These are phyloP conservation scores for Helicosporidium sp. DNA, from an alignment of 139 green algal genomes.

Conservation along the genomic window DNA sequence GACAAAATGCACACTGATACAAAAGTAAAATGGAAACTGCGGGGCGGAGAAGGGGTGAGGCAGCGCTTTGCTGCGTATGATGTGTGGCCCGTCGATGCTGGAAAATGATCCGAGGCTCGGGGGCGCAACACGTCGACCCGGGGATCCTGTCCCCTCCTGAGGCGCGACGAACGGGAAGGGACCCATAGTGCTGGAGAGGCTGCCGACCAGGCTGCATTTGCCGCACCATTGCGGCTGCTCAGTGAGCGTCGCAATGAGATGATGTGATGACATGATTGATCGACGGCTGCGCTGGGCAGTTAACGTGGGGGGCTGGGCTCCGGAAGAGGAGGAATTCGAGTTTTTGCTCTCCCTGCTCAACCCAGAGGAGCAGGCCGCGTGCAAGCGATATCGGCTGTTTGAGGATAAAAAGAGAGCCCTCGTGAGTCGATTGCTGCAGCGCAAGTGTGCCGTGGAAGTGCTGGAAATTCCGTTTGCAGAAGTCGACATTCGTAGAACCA, in stretches of 20 bases:
- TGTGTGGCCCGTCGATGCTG: too few relatives aligned
- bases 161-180: too few relatives aligned
- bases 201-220: too few relatives aligned
- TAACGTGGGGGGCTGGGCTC: slow-evolving; percentile 13
- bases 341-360: slow-evolving; percentile 19
- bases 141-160: too few relatives aligned
- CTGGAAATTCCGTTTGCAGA: slow-evolving; percentile 17
- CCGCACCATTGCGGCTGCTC: too few relatives aligned
- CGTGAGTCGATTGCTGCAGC: slow-evolving; percentile 32
- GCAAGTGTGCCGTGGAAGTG: not conserved
- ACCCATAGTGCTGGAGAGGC: too few relatives aligned
- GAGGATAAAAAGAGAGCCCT: slow-evolving; percentile 32
- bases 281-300: slow-evolving; percentile 26
- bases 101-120: too few relatives aligned
- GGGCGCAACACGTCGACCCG: too few relatives aligned
- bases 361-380: slow-evolving; percentile 3
- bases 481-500: slow-evolving; percentile 28
- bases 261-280: too few relatives aligned
- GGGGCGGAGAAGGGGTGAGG: not conserved
- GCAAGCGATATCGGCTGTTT: slow-evolving; percentile 4
- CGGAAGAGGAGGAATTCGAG: slow-evolving; percentile 7
- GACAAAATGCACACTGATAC: not conserved
- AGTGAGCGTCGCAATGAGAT: not conserved
- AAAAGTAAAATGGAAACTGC: too few relatives aligned
- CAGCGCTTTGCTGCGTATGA: too few relatives aligned